phyloP scores from a whole-genome alignment of 495 filamentous ascomycete species.

The Xylaria longipes region DNA sequence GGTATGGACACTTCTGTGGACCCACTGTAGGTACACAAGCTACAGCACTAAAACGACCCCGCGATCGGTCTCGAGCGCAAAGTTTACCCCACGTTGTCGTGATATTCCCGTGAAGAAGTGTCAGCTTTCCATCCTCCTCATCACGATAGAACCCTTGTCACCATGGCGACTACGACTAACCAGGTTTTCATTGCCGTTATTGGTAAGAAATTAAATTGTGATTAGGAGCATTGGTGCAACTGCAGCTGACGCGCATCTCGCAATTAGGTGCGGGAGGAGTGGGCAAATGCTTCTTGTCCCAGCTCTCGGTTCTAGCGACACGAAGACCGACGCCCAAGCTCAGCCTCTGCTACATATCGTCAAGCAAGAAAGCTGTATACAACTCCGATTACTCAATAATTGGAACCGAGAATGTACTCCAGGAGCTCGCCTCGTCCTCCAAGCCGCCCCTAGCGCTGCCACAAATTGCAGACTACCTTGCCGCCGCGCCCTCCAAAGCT shows the following conservation, averaged over 20 bases:
- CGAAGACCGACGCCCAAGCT: slow-evolving; percentile 64
- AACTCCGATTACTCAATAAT: slow-evolving; percentile 63
- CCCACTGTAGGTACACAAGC: background rate
- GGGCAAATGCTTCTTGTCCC: slow-evolving; percentile 85
- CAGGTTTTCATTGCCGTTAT: slow-evolving; percentile 55
- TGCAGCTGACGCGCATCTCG: slow-evolving; percentile 27
- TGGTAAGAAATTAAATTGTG: slow-evolving; percentile 37
- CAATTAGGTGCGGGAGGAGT: slow-evolving; percentile 86
- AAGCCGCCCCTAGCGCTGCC: slow-evolving; percentile 65
- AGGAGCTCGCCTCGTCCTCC: slow-evolving; percentile 61
- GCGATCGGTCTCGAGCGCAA: slow-evolving; percentile 33
- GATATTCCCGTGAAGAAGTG: slow-evolving; percentile 12
- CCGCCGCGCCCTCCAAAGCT: slow-evolving; percentile 69
- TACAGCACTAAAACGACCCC: slow-evolving; percentile 29
- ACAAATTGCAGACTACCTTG: slow-evolving; percentile 74
- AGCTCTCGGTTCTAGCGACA: slow-evolving; percentile 67
- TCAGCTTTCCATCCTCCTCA: background rate
- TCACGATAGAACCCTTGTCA: background rate
- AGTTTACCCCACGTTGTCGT: slow-evolving; percentile 38
- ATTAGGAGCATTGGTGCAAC: slow-evolving; percentile 5
- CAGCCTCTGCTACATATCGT: slow-evolving; percentile 78
- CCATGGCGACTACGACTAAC: slow-evolving; percentile 35
- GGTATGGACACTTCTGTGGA: slow-evolving; percentile 24
- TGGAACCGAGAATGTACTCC: slow-evolving; percentile 58
- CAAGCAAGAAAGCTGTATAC: slow-evolving; percentile 78